These are phyloP conservation scores for Lentinula sp. DNA, from an alignment of 768 basidiomycete species.

Conservation along the genomic window DNA sequence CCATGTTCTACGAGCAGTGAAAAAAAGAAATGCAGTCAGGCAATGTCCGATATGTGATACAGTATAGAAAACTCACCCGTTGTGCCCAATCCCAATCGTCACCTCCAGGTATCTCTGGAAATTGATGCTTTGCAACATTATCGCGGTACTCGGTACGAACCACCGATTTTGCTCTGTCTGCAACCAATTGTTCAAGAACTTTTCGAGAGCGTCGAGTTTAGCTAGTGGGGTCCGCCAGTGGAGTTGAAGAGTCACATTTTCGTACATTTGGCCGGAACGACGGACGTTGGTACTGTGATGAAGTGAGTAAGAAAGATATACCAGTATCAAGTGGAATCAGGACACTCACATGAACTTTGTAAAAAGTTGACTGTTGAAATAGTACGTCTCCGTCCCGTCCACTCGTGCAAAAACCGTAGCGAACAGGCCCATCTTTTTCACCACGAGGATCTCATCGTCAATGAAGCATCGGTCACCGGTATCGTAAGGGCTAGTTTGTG, in stretches of 20 bases:
- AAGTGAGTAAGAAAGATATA: background rate
- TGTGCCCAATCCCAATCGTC: slow-evolving; percentile 59
- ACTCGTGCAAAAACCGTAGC: slow-evolving; percentile 68
- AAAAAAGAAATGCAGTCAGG: background rate
- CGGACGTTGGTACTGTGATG: slow-evolving; percentile 58
- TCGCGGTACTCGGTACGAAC: slow-evolving; percentile 63
- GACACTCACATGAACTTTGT: slow-evolving; percentile 61
- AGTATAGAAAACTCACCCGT: slow-evolving; percentile 28
- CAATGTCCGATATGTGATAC: background rate
- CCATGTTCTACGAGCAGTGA: slow-evolving; percentile 31
- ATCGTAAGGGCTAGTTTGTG: slow-evolving; percentile 57
- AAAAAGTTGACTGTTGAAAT: slow-evolving; percentile 75
- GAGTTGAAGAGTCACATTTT: slow-evolving; percentile 63
- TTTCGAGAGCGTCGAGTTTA: slow-evolving; percentile 67
- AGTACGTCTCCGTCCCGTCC: slow-evolving; percentile 77
- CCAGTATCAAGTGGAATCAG: slow-evolving; percentile 4
- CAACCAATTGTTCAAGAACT: slow-evolving; percentile 67
- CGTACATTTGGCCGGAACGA: slow-evolving; percentile 69
- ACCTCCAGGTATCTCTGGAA: slow-evolving; percentile 63
- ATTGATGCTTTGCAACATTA: slow-evolving; percentile 57
- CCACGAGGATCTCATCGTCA: slow-evolving; percentile 65
- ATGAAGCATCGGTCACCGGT: slow-evolving; percentile 82
- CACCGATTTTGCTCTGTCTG: slow-evolving; percentile 75
- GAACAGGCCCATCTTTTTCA: slow-evolving; percentile 78
- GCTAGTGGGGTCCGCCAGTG: slow-evolving; percentile 70